phyloP scores from a whole-genome alignment of 192 early-diverging fungal genomes.

The Gigaspora rosea region DNA sequence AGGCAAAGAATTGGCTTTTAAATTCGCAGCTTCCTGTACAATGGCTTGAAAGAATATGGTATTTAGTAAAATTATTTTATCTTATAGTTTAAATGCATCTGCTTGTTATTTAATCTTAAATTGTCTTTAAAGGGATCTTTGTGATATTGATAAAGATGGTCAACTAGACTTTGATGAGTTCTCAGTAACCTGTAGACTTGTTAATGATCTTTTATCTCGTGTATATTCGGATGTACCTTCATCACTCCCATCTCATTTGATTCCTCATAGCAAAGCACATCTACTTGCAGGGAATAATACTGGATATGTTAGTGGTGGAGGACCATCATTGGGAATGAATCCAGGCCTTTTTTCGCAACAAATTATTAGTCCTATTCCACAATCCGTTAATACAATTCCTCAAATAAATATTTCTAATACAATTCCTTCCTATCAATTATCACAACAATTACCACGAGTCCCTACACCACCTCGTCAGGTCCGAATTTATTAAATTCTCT shows the following conservation, averaged over 20 bases:
- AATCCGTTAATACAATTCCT: not conserved
- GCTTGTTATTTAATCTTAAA: not conserved
- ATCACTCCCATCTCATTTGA: slow-evolving; percentile 61
- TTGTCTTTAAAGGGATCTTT: slow-evolving; percentile 59
- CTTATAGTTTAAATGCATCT: not conserved
- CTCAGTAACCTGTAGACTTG: slow-evolving; percentile 75
- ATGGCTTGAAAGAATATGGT: slow-evolving; percentile 50
- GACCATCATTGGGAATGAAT: not conserved
- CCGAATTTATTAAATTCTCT: not conserved
- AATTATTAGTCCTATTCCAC: slow-evolving; percentile 26
- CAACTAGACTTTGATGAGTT: slow-evolving; percentile 84
- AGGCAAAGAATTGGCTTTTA: slow-evolving; percentile 42
- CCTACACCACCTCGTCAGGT: slow-evolving; percentile 8
- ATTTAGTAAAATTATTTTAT: slow-evolving; percentile 5
- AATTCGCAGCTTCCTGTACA: slow-evolving; percentile 43
- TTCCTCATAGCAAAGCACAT: slow-evolving; percentile 67
- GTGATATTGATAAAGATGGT: slow-evolving; percentile 83
- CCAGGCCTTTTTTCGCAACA: slow-evolving; percentile 13
- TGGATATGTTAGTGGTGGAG: slow-evolving; percentile 1
- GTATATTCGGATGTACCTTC: slow-evolving; percentile 55
- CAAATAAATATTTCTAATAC: not conserved
- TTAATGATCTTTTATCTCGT: slow-evolving; percentile 66
- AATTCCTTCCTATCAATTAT: slow-evolving; percentile 15
- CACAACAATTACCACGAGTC: slow-evolving; percentile 27
- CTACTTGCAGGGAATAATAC: slow-evolving; percentile 39